Evolutionary conservation across 257 asterid species (phyloP), one percentile per base, ranked within the genome.

Genomic region (Primulina huaijiensis): DNA sequence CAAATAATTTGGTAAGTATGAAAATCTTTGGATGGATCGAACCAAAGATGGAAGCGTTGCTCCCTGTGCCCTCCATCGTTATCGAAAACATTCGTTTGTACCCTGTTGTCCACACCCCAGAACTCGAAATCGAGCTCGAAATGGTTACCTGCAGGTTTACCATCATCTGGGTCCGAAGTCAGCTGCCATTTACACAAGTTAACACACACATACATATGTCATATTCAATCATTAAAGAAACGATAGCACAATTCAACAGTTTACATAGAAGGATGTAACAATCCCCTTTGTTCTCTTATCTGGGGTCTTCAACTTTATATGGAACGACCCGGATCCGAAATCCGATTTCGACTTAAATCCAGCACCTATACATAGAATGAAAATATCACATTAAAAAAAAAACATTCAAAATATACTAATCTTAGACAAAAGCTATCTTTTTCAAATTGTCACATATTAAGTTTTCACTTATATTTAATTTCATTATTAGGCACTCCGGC

Each of bases 11-110:
- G 72, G 3, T 85, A 87, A 6, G 76, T 40, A 58, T 85, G 96
- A 50, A 87, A 89, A 74, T 81, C 89, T 55, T 70, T 20, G 0
- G 92, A 80, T 2, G 94, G 96, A 69, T 87, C 82, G 37, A 87
- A 89, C 79, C 87, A 78, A 16, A 89, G 90, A 0, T 38, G 62
- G 72, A 89, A 79, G 11, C 70, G 35, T 65, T 87, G 86, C 19
- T 89, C 85, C 67, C 96, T 69, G 35, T 74, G 64, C 0, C 92
- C 90, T 0, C 2, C 33, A 20, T 88, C 92, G 23, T 70, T 68
- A 30, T 74, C 68, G 59, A 60, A 87, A 7, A 86, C 76, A 69
- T 89, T 89, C 30, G 95, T 89, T 60, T 82, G 89, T 23, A 89
- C 6, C 17, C 11, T 53, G 12, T 75, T 76, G 0, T 23, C 61